Evolutionary conservation across 2,329 filamentous ascomycete species (phyloP).

Genomic region (Scytalidium sp.): DNA sequence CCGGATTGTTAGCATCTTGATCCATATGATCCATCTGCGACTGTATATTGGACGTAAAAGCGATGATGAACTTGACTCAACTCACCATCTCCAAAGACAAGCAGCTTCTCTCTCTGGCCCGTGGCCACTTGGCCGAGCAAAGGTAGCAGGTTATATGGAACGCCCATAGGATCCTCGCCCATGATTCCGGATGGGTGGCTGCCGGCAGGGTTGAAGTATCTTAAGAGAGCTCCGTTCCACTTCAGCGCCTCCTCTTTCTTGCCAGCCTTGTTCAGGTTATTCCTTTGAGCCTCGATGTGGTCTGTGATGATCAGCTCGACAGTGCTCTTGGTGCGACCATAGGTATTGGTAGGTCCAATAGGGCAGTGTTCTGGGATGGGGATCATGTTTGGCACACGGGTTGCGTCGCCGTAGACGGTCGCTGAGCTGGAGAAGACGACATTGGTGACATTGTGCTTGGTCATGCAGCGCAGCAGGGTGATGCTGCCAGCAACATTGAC

Average conservation of each 20-base stretch:
- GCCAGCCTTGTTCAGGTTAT: constrained; percentile 75
- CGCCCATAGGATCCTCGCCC: constrained; percentile 95
- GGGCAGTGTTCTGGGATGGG: constrained; percentile 97
- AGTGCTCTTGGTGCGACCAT: constrained; percentile 92
- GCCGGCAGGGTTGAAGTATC: constrained; percentile 98
- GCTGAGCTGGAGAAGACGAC: constrained; percentile 98
- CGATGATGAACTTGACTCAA: constrained; percentile 10
- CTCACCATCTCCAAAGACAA: constrained; percentile 91
- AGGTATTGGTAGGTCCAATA: constrained; percentile 94
- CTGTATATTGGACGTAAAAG: too few species aligned
- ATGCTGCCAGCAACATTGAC: constrained; percentile 96
- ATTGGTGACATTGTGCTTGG: constrained; percentile 85
- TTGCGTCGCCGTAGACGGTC: constrained; percentile 97
- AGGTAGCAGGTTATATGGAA: constrained; percentile 94
- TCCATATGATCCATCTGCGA: too few species aligned
- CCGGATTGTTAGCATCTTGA: too few species aligned
- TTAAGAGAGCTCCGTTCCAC: constrained; percentile 89
- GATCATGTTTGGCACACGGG: constrained; percentile 95
- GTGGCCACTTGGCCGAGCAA: constrained; percentile 94
- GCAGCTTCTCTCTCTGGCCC: constrained; percentile 87
- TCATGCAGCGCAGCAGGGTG: constrained; percentile 81
- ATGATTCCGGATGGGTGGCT: constrained; percentile 94
- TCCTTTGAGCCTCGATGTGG: constrained; percentile 81
- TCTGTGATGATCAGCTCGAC: constrained; percentile 93
- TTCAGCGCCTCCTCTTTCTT: constrained; percentile 62